Evolutionary conservation across 2,329 filamentous ascomycete genomes (phyloP).

Genomic region (Sphaerulina vaccinii): DNA sequence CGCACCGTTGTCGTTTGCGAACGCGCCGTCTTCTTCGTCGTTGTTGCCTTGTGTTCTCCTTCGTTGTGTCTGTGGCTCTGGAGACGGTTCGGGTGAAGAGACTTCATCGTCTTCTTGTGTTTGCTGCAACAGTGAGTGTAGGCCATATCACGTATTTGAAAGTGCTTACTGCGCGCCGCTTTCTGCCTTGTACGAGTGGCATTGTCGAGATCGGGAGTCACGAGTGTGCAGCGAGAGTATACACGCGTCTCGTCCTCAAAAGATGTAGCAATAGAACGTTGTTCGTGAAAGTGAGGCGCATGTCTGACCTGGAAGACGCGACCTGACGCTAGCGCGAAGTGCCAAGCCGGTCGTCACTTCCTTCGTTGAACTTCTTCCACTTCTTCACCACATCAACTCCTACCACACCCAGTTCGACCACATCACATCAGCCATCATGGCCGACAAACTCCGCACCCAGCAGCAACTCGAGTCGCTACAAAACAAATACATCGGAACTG

Average conservation of each 20-base stretch:
- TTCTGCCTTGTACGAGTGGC: constrained; percentile 25
- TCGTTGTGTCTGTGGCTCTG: constrained; percentile 34
- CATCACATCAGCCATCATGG: constrained; percentile 46
- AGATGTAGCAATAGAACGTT: no score
- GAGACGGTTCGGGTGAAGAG: constrained; percentile 24
- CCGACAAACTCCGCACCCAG: constrained; percentile 95
- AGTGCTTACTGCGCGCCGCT: constrained; percentile 32
- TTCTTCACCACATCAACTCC: background rate
- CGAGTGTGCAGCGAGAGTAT: no score
- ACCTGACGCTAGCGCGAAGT: background rate
- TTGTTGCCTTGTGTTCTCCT: constrained; percentile 27
- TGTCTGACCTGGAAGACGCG: background rate
- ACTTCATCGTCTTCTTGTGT: constrained; percentile 26
- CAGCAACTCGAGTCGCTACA: constrained; percentile 97
- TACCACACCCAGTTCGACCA: background rate
- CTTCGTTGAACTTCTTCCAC: background rate
- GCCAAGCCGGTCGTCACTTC: background rate
- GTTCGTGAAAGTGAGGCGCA: no score
- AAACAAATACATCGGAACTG: constrained; percentile 92
- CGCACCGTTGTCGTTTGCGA: constrained; percentile 9
- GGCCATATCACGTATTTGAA: background rate
- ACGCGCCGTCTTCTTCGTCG: constrained; percentile 25
- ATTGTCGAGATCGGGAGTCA: constrained; percentile 6
- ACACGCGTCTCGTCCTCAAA: no score
- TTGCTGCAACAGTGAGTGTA: constrained; percentile 16